phyloP scores from a whole-genome alignment of 164 flowering plant genomes.

The Litsea cubeba region DNA sequence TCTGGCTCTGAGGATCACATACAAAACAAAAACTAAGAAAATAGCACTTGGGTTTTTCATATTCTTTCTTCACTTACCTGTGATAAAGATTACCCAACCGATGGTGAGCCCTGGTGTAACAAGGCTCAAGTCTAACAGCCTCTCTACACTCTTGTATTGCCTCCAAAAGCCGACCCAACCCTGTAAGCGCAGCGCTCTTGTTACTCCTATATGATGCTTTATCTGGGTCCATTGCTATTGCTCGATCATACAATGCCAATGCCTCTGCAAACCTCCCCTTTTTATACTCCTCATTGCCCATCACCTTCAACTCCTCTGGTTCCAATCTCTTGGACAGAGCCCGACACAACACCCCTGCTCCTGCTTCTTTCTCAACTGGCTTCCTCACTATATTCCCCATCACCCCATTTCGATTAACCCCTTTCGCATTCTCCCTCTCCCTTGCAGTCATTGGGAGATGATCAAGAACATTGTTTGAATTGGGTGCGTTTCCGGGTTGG shows the following conservation, averaged over 20 bases:
- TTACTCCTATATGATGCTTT: slow-evolving; percentile 63
- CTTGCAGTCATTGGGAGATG: slow-evolving; percentile 36
- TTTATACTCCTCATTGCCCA: slow-evolving; percentile 82
- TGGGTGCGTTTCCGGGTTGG: slow-evolving; percentile 29
- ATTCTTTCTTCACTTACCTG: slow-evolving; percentile 34
- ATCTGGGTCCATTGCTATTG: slow-evolving; percentile 54
- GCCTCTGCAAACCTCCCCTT: slow-evolving; percentile 71
- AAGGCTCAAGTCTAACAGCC: slow-evolving; percentile 65
- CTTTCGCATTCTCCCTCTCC: slow-evolving; percentile 17
- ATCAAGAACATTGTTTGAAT: slow-evolving; percentile 27
- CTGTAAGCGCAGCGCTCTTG: slow-evolving; percentile 66
- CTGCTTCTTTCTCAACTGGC: slow-evolving; percentile 18
- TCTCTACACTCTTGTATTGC: slow-evolving; percentile 62
- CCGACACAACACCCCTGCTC: slow-evolving; percentile 33
- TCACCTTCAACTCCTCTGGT: slow-evolving; percentile 53
- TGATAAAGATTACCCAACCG: slow-evolving; percentile 63
- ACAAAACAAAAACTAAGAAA: neutral
- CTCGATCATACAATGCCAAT: slow-evolving; percentile 55
- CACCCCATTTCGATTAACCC: slow-evolving; percentile 13
- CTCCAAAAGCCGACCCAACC: slow-evolving; percentile 61
- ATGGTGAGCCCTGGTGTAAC: slow-evolving; percentile 65
- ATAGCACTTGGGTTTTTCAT: neutral
- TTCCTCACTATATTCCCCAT: slow-evolving; percentile 58
- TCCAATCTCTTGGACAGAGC: slow-evolving; percentile 39
- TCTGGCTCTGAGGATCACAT: too few relatives aligned